phyloP scores from a whole-genome alignment of 1,284 basidiomycete species.

The Athelia sp. region DNA sequence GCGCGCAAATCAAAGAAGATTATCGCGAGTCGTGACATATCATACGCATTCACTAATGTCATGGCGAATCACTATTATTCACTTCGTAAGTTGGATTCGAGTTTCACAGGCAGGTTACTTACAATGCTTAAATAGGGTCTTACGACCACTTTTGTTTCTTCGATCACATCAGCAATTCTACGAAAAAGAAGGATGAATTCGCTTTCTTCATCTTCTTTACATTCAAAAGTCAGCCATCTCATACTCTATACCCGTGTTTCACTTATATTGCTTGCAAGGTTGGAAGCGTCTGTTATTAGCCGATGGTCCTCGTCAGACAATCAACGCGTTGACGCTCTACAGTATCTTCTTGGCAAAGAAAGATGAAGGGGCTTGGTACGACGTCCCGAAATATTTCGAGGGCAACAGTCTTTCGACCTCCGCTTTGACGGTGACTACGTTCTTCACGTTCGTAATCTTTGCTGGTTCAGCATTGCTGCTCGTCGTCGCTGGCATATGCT shows the following conservation, averaged over 20 bases:
- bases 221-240: slow-evolving; percentile 79
- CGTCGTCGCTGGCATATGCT: slow-evolving; percentile 80
- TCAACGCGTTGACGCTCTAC: slow-evolving; percentile 93
- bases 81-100: slow-evolving; percentile 57
- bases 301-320: slow-evolving; percentile 96
- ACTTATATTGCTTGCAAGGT: slow-evolving; percentile 41
- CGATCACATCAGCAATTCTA: slow-evolving; percentile 92
- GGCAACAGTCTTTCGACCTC: slow-evolving; percentile 74
- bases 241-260: not conserved
- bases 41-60: slow-evolving; percentile 94
- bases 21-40: slow-evolving; percentile 92
- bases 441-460: slow-evolving; percentile 90
- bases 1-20: slow-evolving; percentile 90
- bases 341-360: slow-evolving; percentile 83
- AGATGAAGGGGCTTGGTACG: slow-evolving; percentile 60
- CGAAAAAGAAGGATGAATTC: slow-evolving; percentile 94
- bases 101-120: slow-evolving; percentile 8
- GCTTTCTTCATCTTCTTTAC: slow-evolving; percentile 99
- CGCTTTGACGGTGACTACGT: slow-evolving; percentile 81
- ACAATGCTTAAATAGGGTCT: slow-evolving; percentile 49
- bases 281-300: slow-evolving; percentile 95
- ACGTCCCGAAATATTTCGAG: slow-evolving; percentile 64
- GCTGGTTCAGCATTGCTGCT: slow-evolving; percentile 79
- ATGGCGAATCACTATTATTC: slow-evolving; percentile 97
- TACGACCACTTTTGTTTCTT: slow-evolving; percentile 99